Percentiles rank a stretch among this genome's conserved stretches.
These are phyloP conservation scores for Fusarium sp. DNA, from an alignment of 2,329 filamentous ascomycete genomes.

Conservation along the genomic window DNA sequence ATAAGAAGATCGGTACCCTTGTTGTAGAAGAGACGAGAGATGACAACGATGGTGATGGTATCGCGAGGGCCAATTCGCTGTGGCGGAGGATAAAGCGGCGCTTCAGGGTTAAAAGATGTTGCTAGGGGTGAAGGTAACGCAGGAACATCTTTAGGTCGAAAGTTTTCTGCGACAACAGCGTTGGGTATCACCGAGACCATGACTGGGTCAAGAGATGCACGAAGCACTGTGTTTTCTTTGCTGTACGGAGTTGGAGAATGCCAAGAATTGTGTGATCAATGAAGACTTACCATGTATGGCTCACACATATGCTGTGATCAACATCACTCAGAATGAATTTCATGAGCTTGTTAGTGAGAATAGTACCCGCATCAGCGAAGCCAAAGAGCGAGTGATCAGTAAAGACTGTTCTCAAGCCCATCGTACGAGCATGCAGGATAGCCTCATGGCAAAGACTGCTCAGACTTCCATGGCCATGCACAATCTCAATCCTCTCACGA, in stretches of 20 bases:
- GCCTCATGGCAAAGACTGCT: conserved; percentile 95
- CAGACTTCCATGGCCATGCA: conserved; percentile 95
- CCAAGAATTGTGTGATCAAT: not conserved
- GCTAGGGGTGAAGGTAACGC: conserved; percentile 46
- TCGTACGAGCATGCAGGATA: conserved; percentile 92
- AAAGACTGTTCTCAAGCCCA: conserved; percentile 95
- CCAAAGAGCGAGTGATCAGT: conserved; percentile 98
- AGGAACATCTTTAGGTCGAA: conserved; percentile 71
- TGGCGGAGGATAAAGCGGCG: conserved; percentile 58
- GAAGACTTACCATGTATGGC: conserved; percentile 84
- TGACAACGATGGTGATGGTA: conserved; percentile 94
- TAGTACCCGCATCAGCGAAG: conserved; percentile 95
- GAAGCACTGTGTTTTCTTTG: conserved; percentile 97
- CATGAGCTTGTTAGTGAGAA: conserved; percentile 94
- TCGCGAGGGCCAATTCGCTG: conserved; percentile 83
- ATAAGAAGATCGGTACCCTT: conserved; percentile 98
- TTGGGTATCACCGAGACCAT: conserved; percentile 99
- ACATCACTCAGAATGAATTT: conserved; percentile 98
- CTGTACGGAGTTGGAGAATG: conserved; percentile 57
- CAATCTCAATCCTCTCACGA: conserved; percentile 93
- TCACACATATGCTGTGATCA: conserved; percentile 98
- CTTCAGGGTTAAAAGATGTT: conserved; percentile 53
- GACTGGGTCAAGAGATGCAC: conserved; percentile 91
- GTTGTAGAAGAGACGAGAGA: conserved; percentile 97
- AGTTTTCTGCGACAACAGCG: conserved; percentile 96